Base-by-base conservation (phyloP, 495 filamentous ascomycete species). In the Cudoniella acicularis region DNA sequence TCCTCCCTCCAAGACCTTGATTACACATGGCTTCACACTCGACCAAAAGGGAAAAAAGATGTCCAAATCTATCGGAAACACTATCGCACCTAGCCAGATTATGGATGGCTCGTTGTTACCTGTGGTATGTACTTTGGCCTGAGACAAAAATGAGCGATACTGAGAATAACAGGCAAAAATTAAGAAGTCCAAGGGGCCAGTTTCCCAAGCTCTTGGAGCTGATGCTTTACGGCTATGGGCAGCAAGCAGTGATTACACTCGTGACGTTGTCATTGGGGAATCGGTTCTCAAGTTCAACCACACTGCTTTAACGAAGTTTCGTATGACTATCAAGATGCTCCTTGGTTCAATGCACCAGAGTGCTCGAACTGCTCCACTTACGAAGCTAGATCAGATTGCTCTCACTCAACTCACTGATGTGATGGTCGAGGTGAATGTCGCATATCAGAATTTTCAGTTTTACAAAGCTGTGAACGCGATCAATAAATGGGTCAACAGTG, bases 41-140 rank as follows among this genome's bases (percentile, higher is more conserved):
- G 93, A 98, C 62, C 80, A 89, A 57, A 73, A 87, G 10, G 93
- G 93, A 21, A 90, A 87, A 60, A 99, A 99, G 69, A 99, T 99
- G 94, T 96, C 91, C 70, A 99, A 99, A 70, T 96, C 91, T 1
- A 75, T 96, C 16, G 94, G 95, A n/a, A 98, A 99, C 67, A 81
- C 87, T 46, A 83, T 97, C 54, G 78, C 83, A 0, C 92, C 94
- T 0, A 79, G 84, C 48, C 75, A 95, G 59, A 91, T 98, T 63
- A 92, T 96, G 74, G 81, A 88, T 42, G 93, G 91, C 30, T 73
- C 85, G 9, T 76, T 95, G 2, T 69, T 88, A 3, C 83, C 85
- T 17, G 80, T 84, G 4, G 54, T 60, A 52, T 26, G 23, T 22
- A 24, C 2, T 17, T 18, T 45, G 60, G 83, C 25, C 82, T 81